Evolutionary conservation across 768 basidiomycete species (phyloP), one percentile per base, ranked within the genome.

Genomic region (Mycena latifolia): DNA sequence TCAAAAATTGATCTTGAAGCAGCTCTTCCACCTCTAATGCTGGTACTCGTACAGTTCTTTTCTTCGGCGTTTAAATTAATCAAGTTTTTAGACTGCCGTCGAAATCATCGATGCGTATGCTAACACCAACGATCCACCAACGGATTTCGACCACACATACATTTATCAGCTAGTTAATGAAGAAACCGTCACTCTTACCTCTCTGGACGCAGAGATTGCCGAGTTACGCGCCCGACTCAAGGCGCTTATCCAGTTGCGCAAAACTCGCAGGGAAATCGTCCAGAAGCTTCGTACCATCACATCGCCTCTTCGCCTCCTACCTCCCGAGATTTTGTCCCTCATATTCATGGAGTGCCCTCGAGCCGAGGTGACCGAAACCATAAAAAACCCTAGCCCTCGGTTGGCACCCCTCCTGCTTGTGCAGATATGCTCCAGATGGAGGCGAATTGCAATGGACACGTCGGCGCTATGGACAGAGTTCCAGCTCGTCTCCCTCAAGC

Each of bases 401-500:
- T 22, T 33, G 33, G 51, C 51, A 33, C 51, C 51, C 22, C 31
- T 33, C 4, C 29, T 52, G 0, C 51, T 52, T 12, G n/a, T n/a
- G 18, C 51, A 52, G 8, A 22, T 52, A 52, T 52, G 51, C 51
- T 52, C 51, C 9, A 20, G 51, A 33, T 52, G 29, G 51, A 20
- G 29, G 47, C 25, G 14, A 18, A 29, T 52, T 31, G 51, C 31
- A 52, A 10, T 33, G 51, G 51, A 52, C 31, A 52, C 31, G 18
- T 17, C 33, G 15, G 25, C 3, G 15, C 11, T 48, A 17, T 48
- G 47, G 47, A 48, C 47, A 5, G 47, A 48, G 24, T 25, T 48
- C 25, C 47, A 48, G 15, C 47, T 48, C 47, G 47, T 48, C 47
- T 18, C 7, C 4, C 5, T 17, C 47, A 27, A 25, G 24, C 14